phyloP scores from a whole-genome alignment of 2,329 filamentous ascomycete species.

The Ambrosiella xylebori region DNA sequence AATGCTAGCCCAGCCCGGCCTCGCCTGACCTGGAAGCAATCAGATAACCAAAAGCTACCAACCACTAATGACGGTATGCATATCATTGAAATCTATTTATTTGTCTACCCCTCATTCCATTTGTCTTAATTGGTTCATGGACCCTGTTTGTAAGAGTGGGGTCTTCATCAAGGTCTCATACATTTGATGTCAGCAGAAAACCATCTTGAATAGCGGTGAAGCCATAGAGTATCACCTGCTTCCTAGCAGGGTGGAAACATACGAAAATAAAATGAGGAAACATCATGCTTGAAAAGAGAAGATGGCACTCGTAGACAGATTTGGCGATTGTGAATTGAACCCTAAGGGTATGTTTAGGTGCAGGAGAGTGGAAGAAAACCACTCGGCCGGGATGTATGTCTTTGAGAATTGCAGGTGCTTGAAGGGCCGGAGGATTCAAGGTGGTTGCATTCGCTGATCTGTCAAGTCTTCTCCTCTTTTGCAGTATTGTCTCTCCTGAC shows the following conservation, averaged over 20 bases:
- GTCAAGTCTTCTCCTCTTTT: background rate
- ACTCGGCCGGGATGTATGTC: background rate
- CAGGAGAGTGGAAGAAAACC: background rate
- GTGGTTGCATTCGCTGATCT: background rate
- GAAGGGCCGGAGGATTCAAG: background rate
- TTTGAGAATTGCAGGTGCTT: background rate
- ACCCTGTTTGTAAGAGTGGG: background rate
- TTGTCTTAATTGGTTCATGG: background rate
- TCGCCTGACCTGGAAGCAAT: too few relatives aligned
- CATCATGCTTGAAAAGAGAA: background rate
- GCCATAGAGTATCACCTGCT: background rate
- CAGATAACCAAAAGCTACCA: background rate
- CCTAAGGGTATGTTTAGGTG: background rate
- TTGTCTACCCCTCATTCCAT: background rate
- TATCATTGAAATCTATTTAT: background rate
- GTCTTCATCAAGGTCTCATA: background rate
- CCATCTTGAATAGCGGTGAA: background rate
- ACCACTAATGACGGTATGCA: too few relatives aligned
- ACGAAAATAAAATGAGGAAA: background rate
- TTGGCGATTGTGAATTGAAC: background rate
- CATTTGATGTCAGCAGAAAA: background rate
- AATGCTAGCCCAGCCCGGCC: too few relatives aligned
- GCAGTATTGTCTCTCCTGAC: background rate
- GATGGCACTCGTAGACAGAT: background rate
- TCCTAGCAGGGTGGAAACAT: background rate